A percentile compares a stretch with the other conserved stretches of the same genome.
phyloP scores from a whole-genome alignment of 2,329 filamentous ascomycete genomes.

The Blastomyces emzantsi region DNA sequence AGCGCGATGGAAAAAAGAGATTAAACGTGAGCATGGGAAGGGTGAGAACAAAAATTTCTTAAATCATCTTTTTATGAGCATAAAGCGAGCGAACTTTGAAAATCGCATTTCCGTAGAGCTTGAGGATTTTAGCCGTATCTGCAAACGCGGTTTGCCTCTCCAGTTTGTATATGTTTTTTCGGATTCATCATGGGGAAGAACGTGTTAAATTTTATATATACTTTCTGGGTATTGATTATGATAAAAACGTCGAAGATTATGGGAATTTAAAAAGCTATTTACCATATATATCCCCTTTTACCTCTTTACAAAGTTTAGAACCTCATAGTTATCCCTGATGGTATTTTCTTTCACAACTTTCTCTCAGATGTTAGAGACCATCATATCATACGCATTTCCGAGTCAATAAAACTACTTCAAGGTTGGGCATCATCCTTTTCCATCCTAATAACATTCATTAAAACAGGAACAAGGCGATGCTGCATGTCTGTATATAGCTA shows the following conservation, averaged over 20 bases:
- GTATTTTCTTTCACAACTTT: not conserved
- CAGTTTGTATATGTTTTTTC: not conserved
- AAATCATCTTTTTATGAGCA: not conserved
- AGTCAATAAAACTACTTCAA: not conserved
- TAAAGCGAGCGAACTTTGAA: not conserved
- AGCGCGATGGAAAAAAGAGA: not conserved
- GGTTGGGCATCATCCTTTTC: not conserved
- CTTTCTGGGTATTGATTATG: not conserved
- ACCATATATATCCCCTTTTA: not conserved
- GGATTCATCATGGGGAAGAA: not conserved
- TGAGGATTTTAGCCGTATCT: too few relatives aligned
- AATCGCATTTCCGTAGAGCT: not conserved
- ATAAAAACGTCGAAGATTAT: not conserved
- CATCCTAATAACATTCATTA: not conserved
- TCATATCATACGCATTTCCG: not conserved
- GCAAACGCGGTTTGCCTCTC: too few relatives aligned
- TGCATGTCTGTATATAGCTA: not conserved
- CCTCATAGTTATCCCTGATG: not conserved
- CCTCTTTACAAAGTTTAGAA: not conserved
- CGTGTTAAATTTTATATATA: not conserved
- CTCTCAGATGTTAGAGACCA: not conserved
- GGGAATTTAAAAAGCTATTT: not conserved
- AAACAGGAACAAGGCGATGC: not conserved
- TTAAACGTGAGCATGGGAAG: not conserved
- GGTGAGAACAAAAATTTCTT: not conserved